Base-by-base conservation (phyloP, 805 yeast genomes). In the Maudiozyma saulgeensis region DNA sequence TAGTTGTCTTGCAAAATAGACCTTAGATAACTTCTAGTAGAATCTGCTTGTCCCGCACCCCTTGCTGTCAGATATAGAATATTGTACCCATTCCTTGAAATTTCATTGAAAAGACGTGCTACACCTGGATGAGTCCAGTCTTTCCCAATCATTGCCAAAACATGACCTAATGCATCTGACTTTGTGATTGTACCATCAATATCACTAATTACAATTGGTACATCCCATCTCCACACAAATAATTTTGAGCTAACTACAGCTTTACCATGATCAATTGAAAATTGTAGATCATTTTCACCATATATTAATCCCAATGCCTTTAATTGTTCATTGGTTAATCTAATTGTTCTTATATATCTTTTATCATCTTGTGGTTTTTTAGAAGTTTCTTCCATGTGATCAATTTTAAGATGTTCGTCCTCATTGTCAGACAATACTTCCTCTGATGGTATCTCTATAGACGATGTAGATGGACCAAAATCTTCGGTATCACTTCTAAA, bases 71-170 rank as follows among this genome's bases (percentile, higher is more conserved):
- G 72, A 66, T 93, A 93, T 79, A 93, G 77, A 47, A 93, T 83
- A 61, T 93, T 89, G 72, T 91, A 93, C 0, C 99, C 98, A 62
- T 93, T 93, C 50, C 76, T 69, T 43, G 76, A 62, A 53, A 93
- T 93, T 64, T 93, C 99, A n/a, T 80, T 80, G 63, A 90, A 93
- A 49, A 93, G 70, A 60, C 82, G 82, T 2, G 97, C 96, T 40
- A 93, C 99, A 32, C 99, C 99, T 1, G 81, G 79, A 64, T 93
- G 99, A 0, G 99, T 93, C 99, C 99, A 93, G 70, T 93, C 99
- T 57, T 88, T 79, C 4, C 99, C 99, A 37, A 93, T 72, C 80
- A 91, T 81, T 16, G 93, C 89, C 66, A 93, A 72, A 2, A 93
- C 91, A 67, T 93, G 99, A 2, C 99, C 99, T 59, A 93, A 71